These are phyloP conservation scores for Sextonia rubra DNA, from an alignment of 164 flowering plant species.

Conservation along the genomic window DNA sequence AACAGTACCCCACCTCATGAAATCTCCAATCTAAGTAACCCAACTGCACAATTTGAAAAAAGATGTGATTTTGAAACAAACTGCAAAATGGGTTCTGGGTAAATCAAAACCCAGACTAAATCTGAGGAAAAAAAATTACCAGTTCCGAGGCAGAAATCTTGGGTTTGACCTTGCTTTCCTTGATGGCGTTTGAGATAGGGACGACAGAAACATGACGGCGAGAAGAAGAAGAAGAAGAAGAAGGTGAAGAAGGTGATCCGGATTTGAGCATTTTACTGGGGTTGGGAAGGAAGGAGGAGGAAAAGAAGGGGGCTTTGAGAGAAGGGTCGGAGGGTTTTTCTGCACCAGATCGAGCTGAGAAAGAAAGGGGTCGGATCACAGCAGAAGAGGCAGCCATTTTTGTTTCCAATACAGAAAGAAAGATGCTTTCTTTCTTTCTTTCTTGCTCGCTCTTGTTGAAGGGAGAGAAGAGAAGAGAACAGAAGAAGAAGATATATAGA, in stretches of 20 bases:
- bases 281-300: conserved; percentile 25
- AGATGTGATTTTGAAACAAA: background rate
- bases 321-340: conserved; percentile 23
- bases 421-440: background rate
- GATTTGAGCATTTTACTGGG: background rate
- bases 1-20: too few relatives aligned
- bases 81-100: background rate
- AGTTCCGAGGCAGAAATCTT: conserved; percentile 7
- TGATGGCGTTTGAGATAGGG: conserved; percentile 59
- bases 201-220: conserved; percentile 40
- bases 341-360: conserved; percentile 24
- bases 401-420: background rate
- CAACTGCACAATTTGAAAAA: background rate
- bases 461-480: background rate
- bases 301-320: conserved; percentile 18
- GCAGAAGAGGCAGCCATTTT: background rate
- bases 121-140: background rate
- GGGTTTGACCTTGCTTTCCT: conserved; percentile 50
- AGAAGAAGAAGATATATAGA: background rate
- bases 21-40: background rate
- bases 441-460: background rate
- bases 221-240: conserved; percentile 4
- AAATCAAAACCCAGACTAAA: background rate
- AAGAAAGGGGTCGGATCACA: background rate
- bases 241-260: conserved; percentile 8